Percentiles rank a stretch among this genome's conserved stretches.
phyloP scores from a whole-genome alignment of 345 rosid genomes.

The Brassica nigra region DNA sequence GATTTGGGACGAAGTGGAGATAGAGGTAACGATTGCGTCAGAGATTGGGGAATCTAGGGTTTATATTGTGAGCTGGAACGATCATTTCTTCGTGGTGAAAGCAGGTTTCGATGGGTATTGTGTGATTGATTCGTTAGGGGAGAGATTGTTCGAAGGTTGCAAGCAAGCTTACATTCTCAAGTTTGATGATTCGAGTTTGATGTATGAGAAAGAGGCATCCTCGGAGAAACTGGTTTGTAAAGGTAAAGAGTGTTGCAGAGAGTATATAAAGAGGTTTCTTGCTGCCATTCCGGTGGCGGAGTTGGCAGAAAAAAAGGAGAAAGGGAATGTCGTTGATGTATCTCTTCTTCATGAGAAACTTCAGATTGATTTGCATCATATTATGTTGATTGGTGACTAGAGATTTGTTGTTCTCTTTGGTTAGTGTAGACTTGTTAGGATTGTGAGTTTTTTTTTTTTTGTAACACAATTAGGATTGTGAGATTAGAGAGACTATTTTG shows the following conservation, averaged over 20 bases:
- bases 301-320: constrained; percentile 54
- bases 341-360: constrained; percentile 52
- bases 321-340: constrained; percentile 38
- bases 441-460: neutral
- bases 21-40: constrained; percentile 23
- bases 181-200: constrained; percentile 54
- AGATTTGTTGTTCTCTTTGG: neutral
- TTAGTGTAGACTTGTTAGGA: constrained; percentile 7
- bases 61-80: constrained; percentile 67
- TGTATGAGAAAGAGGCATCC: constrained; percentile 38
- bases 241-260: constrained; percentile 64
- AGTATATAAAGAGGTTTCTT: constrained; percentile 65
- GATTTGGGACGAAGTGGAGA: constrained; percentile 49
- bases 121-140: constrained; percentile 63
- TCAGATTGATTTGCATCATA: constrained; percentile 66
- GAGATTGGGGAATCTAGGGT: constrained; percentile 32
- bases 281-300: constrained; percentile 59
- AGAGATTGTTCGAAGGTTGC: constrained; percentile 64
- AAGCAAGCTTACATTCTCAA: constrained; percentile 57
- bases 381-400: constrained; percentile 22
- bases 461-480: neutral
- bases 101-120: constrained; percentile 46
- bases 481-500: constrained; percentile 13
- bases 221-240: constrained; percentile 44
- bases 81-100: constrained; percentile 69